Evolutionary conservation across 2,329 filamentous ascomycete genomes (phyloP).

Genomic region (Myriangium duriaei): DNA sequence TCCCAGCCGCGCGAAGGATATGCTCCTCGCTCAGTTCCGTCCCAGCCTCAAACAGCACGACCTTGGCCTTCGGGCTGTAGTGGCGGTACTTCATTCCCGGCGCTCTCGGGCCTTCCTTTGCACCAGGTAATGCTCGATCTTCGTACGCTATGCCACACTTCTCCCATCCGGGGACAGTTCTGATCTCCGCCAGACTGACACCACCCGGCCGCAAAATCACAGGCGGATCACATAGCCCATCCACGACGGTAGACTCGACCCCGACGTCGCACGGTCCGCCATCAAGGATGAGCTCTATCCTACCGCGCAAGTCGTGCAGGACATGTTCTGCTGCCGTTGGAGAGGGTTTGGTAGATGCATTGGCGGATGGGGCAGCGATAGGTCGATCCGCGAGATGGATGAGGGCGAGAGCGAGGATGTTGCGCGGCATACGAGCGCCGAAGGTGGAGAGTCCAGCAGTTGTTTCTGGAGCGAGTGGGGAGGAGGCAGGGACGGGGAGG

Average conservation of each 20-base stretch:
- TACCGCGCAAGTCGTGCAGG: conserved; percentile 65
- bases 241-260: conserved; percentile 93
- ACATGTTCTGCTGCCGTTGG: conserved; percentile 88
- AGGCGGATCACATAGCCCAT: conserved; percentile 71
- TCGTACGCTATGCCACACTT: conserved; percentile 64
- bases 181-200: conserved; percentile 67
- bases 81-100: conserved; percentile 99
- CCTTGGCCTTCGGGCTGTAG: conserved; percentile 80
- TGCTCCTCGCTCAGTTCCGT: conserved; percentile 20
- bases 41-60: conserved; percentile 65
- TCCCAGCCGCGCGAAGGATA: conserved; percentile 18
- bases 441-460: conserved; percentile 78
- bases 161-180: conserved; percentile 68
- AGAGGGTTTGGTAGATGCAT: conserved; percentile 84
- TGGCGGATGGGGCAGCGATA: conserved; percentile 83
- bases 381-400: conserved; percentile 67
- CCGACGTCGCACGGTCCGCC: conserved; percentile 78
- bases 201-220: conserved; percentile 77
- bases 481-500: conserved; percentile 58
- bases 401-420: conserved; percentile 73
- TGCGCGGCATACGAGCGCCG: conserved; percentile 79
- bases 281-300: conserved; percentile 78
- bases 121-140: conserved; percentile 54
- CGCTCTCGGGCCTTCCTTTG: conserved; percentile 51
- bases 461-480: conserved; percentile 74